These are phyloP conservation scores for Neopestalotiopsis sp. DNA, from an alignment of 2,329 filamentous ascomycete species.

Conservation along the genomic window DNA sequence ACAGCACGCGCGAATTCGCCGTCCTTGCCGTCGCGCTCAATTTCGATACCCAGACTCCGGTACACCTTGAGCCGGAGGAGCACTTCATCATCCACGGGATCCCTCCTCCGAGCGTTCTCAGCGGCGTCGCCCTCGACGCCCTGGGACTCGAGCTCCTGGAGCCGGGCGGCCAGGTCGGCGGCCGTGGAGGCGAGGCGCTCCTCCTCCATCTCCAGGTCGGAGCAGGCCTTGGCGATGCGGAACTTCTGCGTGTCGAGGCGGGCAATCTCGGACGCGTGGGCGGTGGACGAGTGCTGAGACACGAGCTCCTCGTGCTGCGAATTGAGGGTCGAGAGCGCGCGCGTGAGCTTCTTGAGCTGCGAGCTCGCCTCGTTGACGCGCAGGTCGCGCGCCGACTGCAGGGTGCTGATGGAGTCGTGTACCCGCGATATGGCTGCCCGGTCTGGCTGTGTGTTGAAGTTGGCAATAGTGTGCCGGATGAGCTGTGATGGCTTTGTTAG, in stretches of 20 bases:
- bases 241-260: constrained; percentile 93
- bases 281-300: constrained; percentile 74
- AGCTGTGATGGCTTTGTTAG: constrained; percentile 59
- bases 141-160: constrained; percentile 86
- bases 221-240: constrained; percentile 87
- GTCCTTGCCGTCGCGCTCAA: constrained; percentile 74
- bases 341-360: constrained; percentile 73
- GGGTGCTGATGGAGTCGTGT: constrained; percentile 79
- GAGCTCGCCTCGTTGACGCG: constrained; percentile 74
- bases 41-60: constrained; percentile 86
- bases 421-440: constrained; percentile 84
- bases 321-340: constrained; percentile 75
- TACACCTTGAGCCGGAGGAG: constrained; percentile 87
- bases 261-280: constrained; percentile 84
- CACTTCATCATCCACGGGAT: constrained; percentile 67
- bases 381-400: constrained; percentile 83
- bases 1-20: constrained; percentile 88
- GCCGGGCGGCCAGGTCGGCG: constrained; percentile 73
- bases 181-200: constrained; percentile 85
- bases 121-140: constrained; percentile 74
- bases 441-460: constrained; percentile 95
- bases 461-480: constrained; percentile 87
- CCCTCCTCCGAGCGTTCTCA: constrained; percentile 39
- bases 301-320: constrained; percentile 80
- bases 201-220: constrained; percentile 91